These are phyloP conservation scores for Cladosporium sp. DNA, from an alignment of 2,329 filamentous ascomycete genomes.

Conservation along the genomic window DNA sequence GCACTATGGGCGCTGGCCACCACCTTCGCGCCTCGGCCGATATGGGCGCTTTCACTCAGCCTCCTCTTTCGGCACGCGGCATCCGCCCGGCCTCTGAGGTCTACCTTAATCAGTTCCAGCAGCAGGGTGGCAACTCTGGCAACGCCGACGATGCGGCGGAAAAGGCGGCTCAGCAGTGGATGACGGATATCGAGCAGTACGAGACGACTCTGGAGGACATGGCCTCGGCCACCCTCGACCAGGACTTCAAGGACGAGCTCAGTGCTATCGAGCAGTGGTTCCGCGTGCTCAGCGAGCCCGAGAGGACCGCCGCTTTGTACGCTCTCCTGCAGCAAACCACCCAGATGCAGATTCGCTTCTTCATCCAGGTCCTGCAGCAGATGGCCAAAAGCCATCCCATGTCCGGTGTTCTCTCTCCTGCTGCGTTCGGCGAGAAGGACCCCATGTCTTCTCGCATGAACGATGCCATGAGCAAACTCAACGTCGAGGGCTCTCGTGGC, in stretches of 20 bases:
- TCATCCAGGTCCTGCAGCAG: slow-evolving; percentile 97
- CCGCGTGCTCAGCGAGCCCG: slow-evolving; percentile 91
- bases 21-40: slow-evolving; percentile 94
- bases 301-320: slow-evolving; percentile 92
- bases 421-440: slow-evolving; percentile 93
- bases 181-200: slow-evolving; percentile 97
- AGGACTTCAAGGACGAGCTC: slow-evolving; percentile 99
- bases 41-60: slow-evolving; percentile 77
- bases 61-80: slow-evolving; percentile 68
- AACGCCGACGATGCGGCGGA: slow-evolving; percentile 83
- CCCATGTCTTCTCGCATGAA: slow-evolving; percentile 94
- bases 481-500: slow-evolving; percentile 81
- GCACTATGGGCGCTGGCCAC: slow-evolving; percentile 68
- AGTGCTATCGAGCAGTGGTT: slow-evolving; percentile 99
- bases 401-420: slow-evolving; percentile 90
- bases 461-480: slow-evolving; percentile 95
- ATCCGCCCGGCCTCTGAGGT: slow-evolving; percentile 95
- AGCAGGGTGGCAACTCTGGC: slow-evolving; percentile 66
- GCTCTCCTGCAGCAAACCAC: slow-evolving; percentile 96
- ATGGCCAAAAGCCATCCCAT: slow-evolving; percentile 99
- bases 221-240: slow-evolving; percentile 96
- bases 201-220: slow-evolving; percentile 99
- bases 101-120: slow-evolving; percentile 74
- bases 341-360: slow-evolving; percentile 98
- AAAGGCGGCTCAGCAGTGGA: slow-evolving; percentile 96